phyloP scores from a whole-genome alignment of 2,329 filamentous ascomycete genomes.

The Dactylella cylindrospora region DNA sequence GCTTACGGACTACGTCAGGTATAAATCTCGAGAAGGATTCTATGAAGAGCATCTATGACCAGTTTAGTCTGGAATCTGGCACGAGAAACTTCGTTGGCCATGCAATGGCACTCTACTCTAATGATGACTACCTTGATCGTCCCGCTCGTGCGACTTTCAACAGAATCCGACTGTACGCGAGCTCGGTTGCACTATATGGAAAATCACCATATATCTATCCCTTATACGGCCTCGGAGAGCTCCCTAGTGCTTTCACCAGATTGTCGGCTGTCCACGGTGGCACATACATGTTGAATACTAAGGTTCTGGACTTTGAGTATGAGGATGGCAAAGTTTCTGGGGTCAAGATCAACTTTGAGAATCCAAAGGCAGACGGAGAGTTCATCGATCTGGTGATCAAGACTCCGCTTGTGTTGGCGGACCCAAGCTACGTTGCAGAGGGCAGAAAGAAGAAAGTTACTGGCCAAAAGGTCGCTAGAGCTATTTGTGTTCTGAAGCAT shows the following conservation, averaged over 20 bases:
- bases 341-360: constrained; percentile 67
- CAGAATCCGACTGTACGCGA: constrained; percentile 92
- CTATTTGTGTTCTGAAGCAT: constrained; percentile 96
- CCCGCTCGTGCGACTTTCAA: constrained; percentile 80
- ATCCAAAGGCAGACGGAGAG: constrained; percentile 80
- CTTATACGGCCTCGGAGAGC: constrained; percentile 92
- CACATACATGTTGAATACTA: constrained; percentile 98
- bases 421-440: constrained; percentile 92
- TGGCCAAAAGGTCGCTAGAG: constrained; percentile 86
- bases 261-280: constrained; percentile 97
- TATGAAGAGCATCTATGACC: constrained; percentile 99
- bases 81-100: constrained; percentile 97
- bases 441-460: constrained; percentile 69
- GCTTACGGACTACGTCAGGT: constrained; percentile 58
- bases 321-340: constrained; percentile 76
- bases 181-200: constrained; percentile 95
- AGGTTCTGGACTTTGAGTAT: constrained; percentile 84
- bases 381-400: constrained; percentile 94
- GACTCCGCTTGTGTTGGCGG: constrained; percentile 91
- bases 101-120: constrained; percentile 93
- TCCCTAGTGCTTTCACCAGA: constrained; percentile 95
- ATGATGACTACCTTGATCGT: constrained; percentile 78
- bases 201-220: constrained; percentile 99
- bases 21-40: constrained; percentile 75
- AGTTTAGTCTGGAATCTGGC: constrained; percentile 84